Percentiles rank a stretch among this genome's conserved stretches.
Evolutionary conservation across 139 green algal species (phyloP).

Genomic region (Eudorina sp.): DNA sequence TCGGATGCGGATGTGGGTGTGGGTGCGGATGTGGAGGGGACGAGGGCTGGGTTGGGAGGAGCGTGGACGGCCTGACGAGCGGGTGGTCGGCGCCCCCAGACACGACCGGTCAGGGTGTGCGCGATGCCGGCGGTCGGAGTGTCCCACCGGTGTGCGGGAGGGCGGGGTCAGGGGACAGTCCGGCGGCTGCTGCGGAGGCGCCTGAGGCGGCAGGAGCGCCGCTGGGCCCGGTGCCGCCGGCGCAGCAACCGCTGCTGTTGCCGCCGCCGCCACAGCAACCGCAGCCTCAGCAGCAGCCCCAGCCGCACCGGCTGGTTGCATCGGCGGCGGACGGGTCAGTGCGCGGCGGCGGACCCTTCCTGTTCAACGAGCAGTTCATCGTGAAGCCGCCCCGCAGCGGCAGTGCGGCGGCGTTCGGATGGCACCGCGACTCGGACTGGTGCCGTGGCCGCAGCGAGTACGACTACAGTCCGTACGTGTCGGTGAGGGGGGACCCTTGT

Average conservation of each 20-base stretch:
- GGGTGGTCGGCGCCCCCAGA: too few species aligned
- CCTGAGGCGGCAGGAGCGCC: too few species aligned
- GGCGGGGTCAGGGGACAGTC: too few species aligned
- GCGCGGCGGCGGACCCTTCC: not conserved
- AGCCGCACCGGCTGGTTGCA: not conserved
- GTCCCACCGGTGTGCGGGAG: too few species aligned
- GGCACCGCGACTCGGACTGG: slow-evolving; percentile 48
- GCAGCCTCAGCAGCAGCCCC: not conserved
- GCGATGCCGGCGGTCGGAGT: too few species aligned
- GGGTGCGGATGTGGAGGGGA: too few species aligned
- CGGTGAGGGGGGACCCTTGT: not conserved
- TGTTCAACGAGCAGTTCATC: slow-evolving; percentile 51
- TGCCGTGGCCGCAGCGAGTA: slow-evolving; percentile 7
- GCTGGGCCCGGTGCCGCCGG: not conserved
- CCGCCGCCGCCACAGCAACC: not conserved
- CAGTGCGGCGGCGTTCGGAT: not conserved
- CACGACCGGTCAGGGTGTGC: too few species aligned
- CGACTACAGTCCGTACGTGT: slow-evolving; percentile 35
- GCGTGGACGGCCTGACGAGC: too few species aligned
- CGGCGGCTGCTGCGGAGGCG: too few species aligned
- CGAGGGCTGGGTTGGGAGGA: too few species aligned
- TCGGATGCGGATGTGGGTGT: too few species aligned
- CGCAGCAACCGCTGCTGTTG: not conserved
- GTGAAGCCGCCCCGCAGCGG: slow-evolving; percentile 32
- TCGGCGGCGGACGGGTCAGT: too few species aligned